Evolutionary conservation across 768 basidiomycete species (phyloP).

Genomic region (Tylopilus plumbeoviolaceoides): DNA sequence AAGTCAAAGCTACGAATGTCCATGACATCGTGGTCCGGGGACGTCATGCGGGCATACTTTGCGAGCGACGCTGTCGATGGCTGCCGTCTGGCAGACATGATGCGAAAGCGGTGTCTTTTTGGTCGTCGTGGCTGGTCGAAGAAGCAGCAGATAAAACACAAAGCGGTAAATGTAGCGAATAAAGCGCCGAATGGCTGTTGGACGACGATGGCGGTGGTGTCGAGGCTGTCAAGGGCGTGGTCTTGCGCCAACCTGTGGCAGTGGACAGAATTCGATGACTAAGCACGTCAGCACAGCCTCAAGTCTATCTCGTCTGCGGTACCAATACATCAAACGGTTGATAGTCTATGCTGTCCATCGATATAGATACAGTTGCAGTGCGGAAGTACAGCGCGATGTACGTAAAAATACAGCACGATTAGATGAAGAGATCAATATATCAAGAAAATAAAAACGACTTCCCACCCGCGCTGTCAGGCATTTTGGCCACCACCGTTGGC

Average conservation of each 20-base stretch:
- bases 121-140: constrained; percentile 14
- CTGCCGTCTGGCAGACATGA: constrained; percentile 74
- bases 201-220: not conserved
- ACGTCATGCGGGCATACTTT: constrained; percentile 56
- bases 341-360: too few relatives aligned
- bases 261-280: constrained; percentile 1
- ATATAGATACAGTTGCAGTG: not conserved
- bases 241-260: constrained; percentile 16
- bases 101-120: constrained; percentile 12
- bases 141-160: constrained; percentile 19
- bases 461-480: not conserved
- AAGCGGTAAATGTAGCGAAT: constrained; percentile 1
- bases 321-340: not conserved
- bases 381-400: not conserved
- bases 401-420: not conserved
- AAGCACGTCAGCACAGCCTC: not conserved
- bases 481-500: not conserved
- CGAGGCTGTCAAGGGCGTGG: constrained; percentile 7
- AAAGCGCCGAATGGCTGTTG: not conserved
- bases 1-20: constrained; percentile 66
- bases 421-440: not conserved
- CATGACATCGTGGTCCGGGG: constrained; percentile 34
- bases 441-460: not conserved
- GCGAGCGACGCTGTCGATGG: constrained; percentile 78
- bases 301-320: too few relatives aligned